Evolutionary conservation across 495 filamentous ascomycete species (phyloP).

Genomic region (Lepidopterella palustris): DNA sequence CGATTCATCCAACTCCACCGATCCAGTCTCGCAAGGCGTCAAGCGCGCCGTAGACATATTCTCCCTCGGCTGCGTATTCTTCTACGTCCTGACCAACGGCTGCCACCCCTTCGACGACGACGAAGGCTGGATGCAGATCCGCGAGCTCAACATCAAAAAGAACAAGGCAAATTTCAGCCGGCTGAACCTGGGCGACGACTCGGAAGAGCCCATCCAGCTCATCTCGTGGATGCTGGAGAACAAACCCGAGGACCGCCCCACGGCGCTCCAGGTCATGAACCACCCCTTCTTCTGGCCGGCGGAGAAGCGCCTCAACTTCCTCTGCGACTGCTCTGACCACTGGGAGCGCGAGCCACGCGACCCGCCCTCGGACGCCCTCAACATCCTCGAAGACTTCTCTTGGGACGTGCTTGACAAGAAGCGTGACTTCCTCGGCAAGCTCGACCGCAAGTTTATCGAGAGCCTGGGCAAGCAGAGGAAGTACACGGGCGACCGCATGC

Average conservation of each 20-base stretch:
- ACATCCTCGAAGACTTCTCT: conserved; percentile 54
- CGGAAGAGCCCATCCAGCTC: conserved; percentile 78
- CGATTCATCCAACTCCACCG: conserved; percentile 30
- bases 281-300: conserved; percentile 95
- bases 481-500: conserved; percentile 73
- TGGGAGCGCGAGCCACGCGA: conserved; percentile 88
- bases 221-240: conserved; percentile 75
- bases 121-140: conserved; percentile 71
- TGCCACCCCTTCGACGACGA: conserved; percentile 92
- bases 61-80: conserved; percentile 91
- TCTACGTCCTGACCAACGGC: conserved; percentile 87
- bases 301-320: conserved; percentile 80
- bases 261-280: conserved; percentile 64
- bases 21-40: conserved; percentile 50
- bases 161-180: conserved; percentile 66
- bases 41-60: conserved; percentile 96
- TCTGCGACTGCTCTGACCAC: conserved; percentile 89
- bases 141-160: conserved; percentile 93
- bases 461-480: conserved; percentile 90
- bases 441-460: conserved; percentile 78
- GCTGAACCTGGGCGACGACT: conserved; percentile 71
- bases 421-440: conserved; percentile 65
- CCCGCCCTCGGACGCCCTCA: conserved; percentile 61
- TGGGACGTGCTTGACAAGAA: conserved; percentile 44
- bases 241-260: conserved; percentile 62